Evolutionary conservation across 768 basidiomycete species (phyloP).

Genomic region (Boletus edulis): DNA sequence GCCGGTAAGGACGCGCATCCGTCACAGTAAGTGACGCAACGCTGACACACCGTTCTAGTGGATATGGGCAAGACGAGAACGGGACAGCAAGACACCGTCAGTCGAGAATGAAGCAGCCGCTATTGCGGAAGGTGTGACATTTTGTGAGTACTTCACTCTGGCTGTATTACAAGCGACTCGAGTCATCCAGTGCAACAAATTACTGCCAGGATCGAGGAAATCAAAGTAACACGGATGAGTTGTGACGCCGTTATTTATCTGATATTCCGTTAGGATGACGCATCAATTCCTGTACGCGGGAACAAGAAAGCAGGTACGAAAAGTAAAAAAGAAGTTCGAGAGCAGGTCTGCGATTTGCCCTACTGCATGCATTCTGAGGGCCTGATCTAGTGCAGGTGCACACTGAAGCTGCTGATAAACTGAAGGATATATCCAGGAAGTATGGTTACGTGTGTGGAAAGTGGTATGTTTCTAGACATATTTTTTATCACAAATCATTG

Average conservation of each 20-base stretch:
- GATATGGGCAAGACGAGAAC: conserved; percentile 53
- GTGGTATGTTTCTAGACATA: conserved; percentile 44
- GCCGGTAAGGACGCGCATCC: conserved; percentile 46
- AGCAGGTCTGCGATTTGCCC: conserved; percentile 44
- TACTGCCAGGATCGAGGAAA: conserved; percentile 54
- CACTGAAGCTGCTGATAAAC: conserved; percentile 51
- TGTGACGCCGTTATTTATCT: not conserved
- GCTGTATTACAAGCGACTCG: not conserved
- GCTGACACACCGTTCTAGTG: conserved; percentile 41
- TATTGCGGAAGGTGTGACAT: conserved; percentile 41
- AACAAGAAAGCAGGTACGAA: conserved; percentile 71
- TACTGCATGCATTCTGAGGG: not conserved
- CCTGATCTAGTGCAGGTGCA: conserved; percentile 45
- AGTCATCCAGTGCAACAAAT: conserved; percentile 50
- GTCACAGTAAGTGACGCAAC: not conserved
- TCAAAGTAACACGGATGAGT: conserved; percentile 43
- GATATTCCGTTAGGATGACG: conserved; percentile 49
- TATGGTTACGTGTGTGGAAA: conserved; percentile 60
- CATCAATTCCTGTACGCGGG: conserved; percentile 60
- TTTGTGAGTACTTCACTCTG: conserved; percentile 35
- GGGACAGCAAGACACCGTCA: conserved; percentile 5
- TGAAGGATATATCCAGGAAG: conserved; percentile 57
- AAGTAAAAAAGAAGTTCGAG: conserved; percentile 75
- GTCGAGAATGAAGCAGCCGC: conserved; percentile 31
- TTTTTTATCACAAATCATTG: not conserved